A percentile compares a stretch with the other conserved stretches of the same genome.
Conservation (phyloP, 129 eudicot genomes). For the Ambrosia artemisiifolia region DNA sequence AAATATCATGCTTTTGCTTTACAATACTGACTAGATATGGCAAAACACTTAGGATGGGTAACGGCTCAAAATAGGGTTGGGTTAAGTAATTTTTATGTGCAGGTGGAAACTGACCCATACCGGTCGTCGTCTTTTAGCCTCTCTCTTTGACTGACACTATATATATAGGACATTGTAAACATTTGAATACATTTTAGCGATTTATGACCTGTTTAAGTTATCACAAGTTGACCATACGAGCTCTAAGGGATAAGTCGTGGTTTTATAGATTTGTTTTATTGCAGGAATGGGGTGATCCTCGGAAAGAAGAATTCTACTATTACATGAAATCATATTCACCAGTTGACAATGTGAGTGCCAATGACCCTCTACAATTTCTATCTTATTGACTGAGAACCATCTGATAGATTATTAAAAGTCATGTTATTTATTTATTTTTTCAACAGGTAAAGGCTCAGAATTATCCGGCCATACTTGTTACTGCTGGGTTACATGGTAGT, state of each 20-base stretch:
- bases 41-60: not conserved
- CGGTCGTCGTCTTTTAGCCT: too few relatives aligned
- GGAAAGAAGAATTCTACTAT: slow-evolving; percentile 75
- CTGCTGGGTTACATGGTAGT: slow-evolving; percentile 91
- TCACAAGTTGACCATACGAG: not conserved
- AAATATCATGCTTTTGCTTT: slow-evolving; percentile 6
- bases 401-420: slow-evolving; percentile 1
- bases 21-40: not conserved
- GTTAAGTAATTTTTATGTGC: too few relatives aligned
- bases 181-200: not conserved
- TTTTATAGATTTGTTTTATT: slow-evolving; percentile 11
- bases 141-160: too few relatives aligned
- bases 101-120: too few relatives aligned
- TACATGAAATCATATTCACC: slow-evolving; percentile 98
- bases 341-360: slow-evolving; percentile 78
- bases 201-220: not conserved
- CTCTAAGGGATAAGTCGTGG: not conserved
- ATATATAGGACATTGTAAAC: not conserved
- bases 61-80: not conserved
- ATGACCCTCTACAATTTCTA: slow-evolving; percentile 1
- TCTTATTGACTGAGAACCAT: not conserved
- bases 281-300: slow-evolving; percentile 99
- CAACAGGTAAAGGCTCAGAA: slow-evolving; percentile 64
- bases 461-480: slow-evolving; percentile 81
- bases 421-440: slow-evolving; percentile 15